Conservation (phyloP, 1,284 basidiomycete species). For the Melampsora allii-populina region DNA sequence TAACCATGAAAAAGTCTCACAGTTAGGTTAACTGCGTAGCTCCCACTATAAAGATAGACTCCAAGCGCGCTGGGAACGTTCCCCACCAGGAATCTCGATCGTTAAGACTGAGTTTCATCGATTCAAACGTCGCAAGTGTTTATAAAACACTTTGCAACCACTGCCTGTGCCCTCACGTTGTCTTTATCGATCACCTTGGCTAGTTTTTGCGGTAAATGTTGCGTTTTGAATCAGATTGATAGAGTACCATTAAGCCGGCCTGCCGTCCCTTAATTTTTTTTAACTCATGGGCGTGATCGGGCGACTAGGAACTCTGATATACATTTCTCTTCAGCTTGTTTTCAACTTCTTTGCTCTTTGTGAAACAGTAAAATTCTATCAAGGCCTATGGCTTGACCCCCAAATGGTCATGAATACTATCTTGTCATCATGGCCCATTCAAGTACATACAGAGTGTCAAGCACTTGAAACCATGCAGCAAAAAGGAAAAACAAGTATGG, state of each 20-base stretch:
- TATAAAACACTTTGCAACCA: not conserved
- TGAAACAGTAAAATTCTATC: not conserved
- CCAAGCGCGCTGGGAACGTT: not conserved
- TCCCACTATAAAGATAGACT: not conserved
- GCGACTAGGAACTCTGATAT: conserved; percentile 7
- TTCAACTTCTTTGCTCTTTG: not conserved
- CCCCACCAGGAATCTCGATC: no score
- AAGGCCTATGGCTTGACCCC: no score
- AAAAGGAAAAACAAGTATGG: no score
- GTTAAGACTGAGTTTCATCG: no score
- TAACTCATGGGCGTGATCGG: conserved; percentile 1
- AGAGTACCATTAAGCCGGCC: conserved; percentile 4
- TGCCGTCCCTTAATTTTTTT: not conserved
- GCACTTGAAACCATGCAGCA: no score
- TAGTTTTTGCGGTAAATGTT: conserved; percentile 3
- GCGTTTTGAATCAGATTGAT: not conserved
- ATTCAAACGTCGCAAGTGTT: no score
- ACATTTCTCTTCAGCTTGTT: not conserved
- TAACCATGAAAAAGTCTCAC: no score
- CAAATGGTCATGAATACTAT: no score
- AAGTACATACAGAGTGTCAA: no score
- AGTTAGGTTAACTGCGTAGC: conserved; percentile 5
- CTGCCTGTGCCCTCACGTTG: conserved; percentile 3
- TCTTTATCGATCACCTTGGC: not conserved
- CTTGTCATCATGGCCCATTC: no score